Evolutionary conservation across 306 rosid species (phyloP).

Genomic region (Hippophae gyantsensis): DNA sequence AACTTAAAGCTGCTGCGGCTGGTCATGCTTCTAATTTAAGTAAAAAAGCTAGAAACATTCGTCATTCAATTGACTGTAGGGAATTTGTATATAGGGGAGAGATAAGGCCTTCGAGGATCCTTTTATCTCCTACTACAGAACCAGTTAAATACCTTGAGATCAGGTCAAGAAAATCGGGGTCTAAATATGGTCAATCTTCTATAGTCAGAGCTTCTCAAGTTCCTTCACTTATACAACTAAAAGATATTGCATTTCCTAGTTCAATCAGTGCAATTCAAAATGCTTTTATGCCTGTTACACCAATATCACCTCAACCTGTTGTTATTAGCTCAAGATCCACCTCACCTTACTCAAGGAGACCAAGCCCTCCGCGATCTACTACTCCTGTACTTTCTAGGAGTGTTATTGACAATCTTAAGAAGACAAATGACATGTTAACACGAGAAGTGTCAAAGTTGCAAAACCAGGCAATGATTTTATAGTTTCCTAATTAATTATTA

Average conservation of each 20-base stretch:
- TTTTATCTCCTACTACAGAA: conserved; percentile 55
- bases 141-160: conserved; percentile 53
- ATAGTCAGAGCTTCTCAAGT: conserved; percentile 51
- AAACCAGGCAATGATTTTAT: conserved; percentile 40
- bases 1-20: conserved; percentile 60
- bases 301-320: conserved; percentile 27
- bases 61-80: conserved; percentile 41
- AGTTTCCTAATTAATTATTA: conserved; percentile 10
- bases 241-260: conserved; percentile 69
- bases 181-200: conserved; percentile 36
- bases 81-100: conserved; percentile 44
- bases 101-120: conserved; percentile 42
- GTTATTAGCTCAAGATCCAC: conserved; percentile 34
- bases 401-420: conserved; percentile 69
- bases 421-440: conserved; percentile 49
- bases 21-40: conserved; percentile 22
- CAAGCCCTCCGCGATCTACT: conserved; percentile 68
- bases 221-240: conserved; percentile 47
- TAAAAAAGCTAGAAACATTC: conserved; percentile 33
- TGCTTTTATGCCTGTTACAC: conserved; percentile 33
- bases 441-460: conserved; percentile 66
- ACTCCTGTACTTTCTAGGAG: conserved; percentile 74
- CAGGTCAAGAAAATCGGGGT: conserved; percentile 33
- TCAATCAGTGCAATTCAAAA: conserved; percentile 49
- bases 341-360: conserved; percentile 60